Base-by-base conservation (phyloP, 495 filamentous ascomycete genomes). In the Penicillium cosmopolitanum region DNA sequence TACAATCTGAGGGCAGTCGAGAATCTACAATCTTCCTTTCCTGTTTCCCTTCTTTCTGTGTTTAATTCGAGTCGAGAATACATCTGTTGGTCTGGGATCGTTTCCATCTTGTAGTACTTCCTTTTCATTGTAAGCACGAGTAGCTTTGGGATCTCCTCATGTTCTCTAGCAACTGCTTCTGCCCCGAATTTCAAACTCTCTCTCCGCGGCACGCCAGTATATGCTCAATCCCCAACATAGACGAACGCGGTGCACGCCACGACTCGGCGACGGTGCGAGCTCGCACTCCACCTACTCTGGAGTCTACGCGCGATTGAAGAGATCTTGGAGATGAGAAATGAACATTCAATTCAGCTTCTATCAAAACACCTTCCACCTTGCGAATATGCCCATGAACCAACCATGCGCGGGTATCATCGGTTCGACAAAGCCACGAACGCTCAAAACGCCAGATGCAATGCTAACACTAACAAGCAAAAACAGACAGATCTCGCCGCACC, bases 381-480 rank as follows among this genome's bases (percentile, higher is more conserved):
- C 28, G 28, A 31, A 31, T 31, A 31, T 10, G 15, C 16, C n/a
- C 43, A 46, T 19, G 9, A 46, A 46, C 9, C 16, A 21, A 56
- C 53, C 53, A 51, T 50, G 28, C 25, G 53, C 35, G 53, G 52
- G 58, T 61, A 61, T 61, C 48, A 56, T 25, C 25, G 25, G 19
- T 53, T 48, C 43, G n/a, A 47, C 21, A 51, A 25, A 34, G 9
- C 12, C 36, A 42, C n/a, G 21, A 38, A n/a, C 48, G 28, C 28
- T 31, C 51, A 35, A 40, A 38, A 51, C 31, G 52, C 52, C 31
- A 21, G 16, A 18, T 42, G 36, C 21, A 57, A 62, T 51, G 55
- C 54, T 50, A 47, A 62, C 48, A 62, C 48, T 15, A 50, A 50
- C 16, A 46, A 23, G 18, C 43, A 46, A 7, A 46, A 18, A 8